Percentiles rank a stretch among this genome's conserved stretches.
These are phyloP conservation scores for Hypoxylon sp. DNA, from an alignment of 2,329 filamentous ascomycete species.

Conservation along the genomic window DNA sequence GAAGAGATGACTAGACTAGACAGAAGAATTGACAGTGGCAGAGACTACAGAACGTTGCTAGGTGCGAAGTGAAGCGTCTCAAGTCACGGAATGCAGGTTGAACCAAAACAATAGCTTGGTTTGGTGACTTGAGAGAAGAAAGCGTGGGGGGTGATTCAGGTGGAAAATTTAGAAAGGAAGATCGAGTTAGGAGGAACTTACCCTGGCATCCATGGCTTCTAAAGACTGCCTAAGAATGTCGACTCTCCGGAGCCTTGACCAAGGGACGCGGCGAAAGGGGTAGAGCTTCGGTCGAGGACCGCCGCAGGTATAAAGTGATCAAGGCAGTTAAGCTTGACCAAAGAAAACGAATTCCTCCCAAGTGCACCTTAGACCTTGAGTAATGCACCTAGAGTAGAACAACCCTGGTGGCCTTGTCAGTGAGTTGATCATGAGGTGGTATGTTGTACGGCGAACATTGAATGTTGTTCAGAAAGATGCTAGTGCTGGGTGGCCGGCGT, in stretches of 20 bases:
- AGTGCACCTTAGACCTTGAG: not conserved
- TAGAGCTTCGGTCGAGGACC: constrained; percentile 37
- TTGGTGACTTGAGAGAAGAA: constrained; percentile 7
- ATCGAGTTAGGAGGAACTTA: constrained; percentile 38
- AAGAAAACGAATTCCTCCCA: not conserved
- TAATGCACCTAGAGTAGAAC: constrained; percentile 23
- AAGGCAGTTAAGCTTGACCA: not conserved
- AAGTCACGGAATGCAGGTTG: not conserved
- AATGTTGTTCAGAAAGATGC: not conserved
- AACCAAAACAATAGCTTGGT: constrained; percentile 12
- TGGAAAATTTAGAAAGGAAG: constrained; percentile 12
- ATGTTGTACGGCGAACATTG: not conserved
- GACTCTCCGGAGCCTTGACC: constrained; percentile 22
- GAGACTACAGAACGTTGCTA: not conserved
- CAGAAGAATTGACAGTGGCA: not conserved
- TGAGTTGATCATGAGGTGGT: constrained; percentile 18
- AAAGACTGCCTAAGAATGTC: constrained; percentile 8
- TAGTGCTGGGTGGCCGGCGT: not conserved
- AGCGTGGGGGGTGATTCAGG: not conserved
- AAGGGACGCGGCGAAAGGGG: constrained; percentile 30
- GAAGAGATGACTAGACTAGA: not conserved
- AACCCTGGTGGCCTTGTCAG: constrained; percentile 11
- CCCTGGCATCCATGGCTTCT: constrained; percentile 48
- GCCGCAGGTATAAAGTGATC: constrained; percentile 6
- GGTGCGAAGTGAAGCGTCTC: constrained; percentile 10